These are phyloP conservation scores for Macrocybe sp. DNA, from an alignment of 1,284 basidiomycete genomes.

Conservation along the genomic window DNA sequence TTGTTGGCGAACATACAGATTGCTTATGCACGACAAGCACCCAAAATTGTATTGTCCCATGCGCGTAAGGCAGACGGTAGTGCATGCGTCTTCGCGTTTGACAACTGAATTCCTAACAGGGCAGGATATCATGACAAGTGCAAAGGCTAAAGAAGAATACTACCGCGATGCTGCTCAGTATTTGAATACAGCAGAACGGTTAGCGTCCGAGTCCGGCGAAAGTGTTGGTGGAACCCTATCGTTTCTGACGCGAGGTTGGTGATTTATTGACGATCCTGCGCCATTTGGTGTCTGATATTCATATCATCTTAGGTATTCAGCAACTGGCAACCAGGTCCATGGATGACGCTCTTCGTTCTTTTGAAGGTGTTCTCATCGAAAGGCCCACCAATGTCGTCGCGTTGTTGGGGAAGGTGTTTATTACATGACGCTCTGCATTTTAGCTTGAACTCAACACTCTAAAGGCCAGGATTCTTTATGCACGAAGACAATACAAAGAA, in stretches of 20 bases:
- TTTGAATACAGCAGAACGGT: constrained; percentile 62
- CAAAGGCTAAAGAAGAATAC: constrained; percentile 66
- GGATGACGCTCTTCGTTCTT: constrained; percentile 74
- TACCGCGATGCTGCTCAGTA: constrained; percentile 65
- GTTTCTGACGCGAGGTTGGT: constrained; percentile 65
- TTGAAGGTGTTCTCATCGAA: constrained; percentile 75
- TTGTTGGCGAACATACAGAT: constrained; percentile 83
- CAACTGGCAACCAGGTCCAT: constrained; percentile 77
- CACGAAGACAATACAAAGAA: constrained; percentile 69
- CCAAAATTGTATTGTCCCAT: constrained; percentile 68
- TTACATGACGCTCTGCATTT: not conserved
- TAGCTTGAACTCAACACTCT: constrained; percentile 2
- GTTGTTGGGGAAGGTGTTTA: constrained; percentile 66
- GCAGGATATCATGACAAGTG: constrained; percentile 58
- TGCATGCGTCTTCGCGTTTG: not conserved
- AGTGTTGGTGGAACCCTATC: constrained; percentile 47
- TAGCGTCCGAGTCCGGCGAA: constrained; percentile 46
- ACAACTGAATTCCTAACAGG: constrained; percentile 34
- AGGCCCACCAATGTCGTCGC: constrained; percentile 84
- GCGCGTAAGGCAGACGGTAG: constrained; percentile 52
- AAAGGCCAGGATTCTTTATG: constrained; percentile 80
- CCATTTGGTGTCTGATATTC: not conserved
- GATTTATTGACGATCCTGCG: not conserved
- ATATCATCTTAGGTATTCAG: constrained; percentile 55
- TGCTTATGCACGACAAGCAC: constrained; percentile 72